Conservation (phyloP, 2,329 filamentous ascomycete genomes). For the Clathrospora elynae region DNA sequence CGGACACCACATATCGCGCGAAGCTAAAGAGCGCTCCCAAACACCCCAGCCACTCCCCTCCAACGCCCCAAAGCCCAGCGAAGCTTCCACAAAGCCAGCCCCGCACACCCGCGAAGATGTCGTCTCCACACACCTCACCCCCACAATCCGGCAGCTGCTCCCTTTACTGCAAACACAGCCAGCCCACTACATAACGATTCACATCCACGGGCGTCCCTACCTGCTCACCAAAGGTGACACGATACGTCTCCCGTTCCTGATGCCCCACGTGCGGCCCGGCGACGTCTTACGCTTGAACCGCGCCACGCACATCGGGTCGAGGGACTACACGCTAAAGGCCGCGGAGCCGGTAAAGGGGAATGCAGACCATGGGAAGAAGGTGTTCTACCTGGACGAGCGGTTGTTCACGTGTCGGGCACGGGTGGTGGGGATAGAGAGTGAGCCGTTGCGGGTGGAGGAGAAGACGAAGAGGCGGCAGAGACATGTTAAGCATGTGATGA, state of each 20-base stretch:
- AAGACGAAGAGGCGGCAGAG: conserved; percentile 69
- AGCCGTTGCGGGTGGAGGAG: conserved; percentile 62
- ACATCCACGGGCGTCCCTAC: conserved; percentile 80
- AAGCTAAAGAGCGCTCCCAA: conserved; percentile 30
- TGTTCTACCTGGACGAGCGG: conserved; percentile 74
- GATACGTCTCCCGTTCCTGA: conserved; percentile 56
- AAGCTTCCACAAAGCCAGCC: conserved; percentile 19
- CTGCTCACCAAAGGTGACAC: conserved; percentile 68
- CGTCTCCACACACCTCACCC: conserved; percentile 52
- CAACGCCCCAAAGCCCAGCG: conserved; percentile 20
- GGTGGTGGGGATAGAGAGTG: conserved; percentile 80
- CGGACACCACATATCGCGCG: conserved; percentile 46
- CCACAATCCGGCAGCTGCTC: conserved; percentile 66
- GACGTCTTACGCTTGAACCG: conserved; percentile 88
- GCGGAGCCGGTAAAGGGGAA: conserved; percentile 39
- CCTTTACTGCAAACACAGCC: conserved; percentile 75
- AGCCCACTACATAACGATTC: conserved; percentile 76
- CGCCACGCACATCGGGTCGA: conserved; percentile 78
- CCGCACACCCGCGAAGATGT: conserved; percentile 32
- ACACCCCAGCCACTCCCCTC: conserved; percentile 21
- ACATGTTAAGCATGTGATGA: conserved; percentile 74
- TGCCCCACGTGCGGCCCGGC: conserved; percentile 65
- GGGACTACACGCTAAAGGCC: conserved; percentile 84
- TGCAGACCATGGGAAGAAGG: conserved; percentile 43
- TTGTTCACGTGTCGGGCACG: conserved; percentile 84